A percentile compares a stretch with the other conserved stretches of the same genome.
Conservation (phyloP, 2,329 filamentous ascomycete species). For the Bipolaris oryzae region DNA sequence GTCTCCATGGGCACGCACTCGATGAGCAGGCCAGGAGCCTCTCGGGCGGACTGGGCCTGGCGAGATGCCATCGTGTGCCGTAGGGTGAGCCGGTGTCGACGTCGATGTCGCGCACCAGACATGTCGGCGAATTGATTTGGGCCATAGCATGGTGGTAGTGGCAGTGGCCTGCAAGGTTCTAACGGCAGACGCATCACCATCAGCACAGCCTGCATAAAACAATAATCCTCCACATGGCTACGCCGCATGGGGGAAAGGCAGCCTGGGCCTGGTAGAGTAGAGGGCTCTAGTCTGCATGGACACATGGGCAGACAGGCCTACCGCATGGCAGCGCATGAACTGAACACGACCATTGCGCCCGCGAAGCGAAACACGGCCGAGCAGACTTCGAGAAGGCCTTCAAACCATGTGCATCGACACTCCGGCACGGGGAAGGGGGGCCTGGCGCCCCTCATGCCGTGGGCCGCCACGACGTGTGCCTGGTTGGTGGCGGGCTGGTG, state of each 20-base stretch:
- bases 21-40: conserved; percentile 24
- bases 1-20: conserved; percentile 35
- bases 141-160: conserved; percentile 24
- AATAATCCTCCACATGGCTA: conserved; percentile 31
- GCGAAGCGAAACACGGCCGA: conserved; percentile 10
- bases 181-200: conserved; percentile 40
- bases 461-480: neutral
- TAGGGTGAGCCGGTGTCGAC: conserved; percentile 25
- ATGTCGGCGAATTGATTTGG: conserved; percentile 39
- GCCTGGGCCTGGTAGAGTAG: conserved; percentile 1
- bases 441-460: neutral
- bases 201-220: conserved; percentile 34
- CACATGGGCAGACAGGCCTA: conserved; percentile 1
- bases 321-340: conserved; percentile 26
- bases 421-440: too few species aligned
- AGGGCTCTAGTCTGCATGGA: conserved; percentile 22
- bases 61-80: conserved; percentile 27
- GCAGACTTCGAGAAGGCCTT: conserved; percentile 11
- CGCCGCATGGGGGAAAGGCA: conserved; percentile 17
- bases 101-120: conserved; percentile 28
- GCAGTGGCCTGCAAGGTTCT: conserved; percentile 33
- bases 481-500: neutral
- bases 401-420: neutral
- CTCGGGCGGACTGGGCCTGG: conserved; percentile 30
- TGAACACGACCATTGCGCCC: conserved; percentile 23